Evolutionary conservation across 2,329 filamentous ascomycete species (phyloP), one percentile per base, ranked within the genome.

Genomic region (Scedosporium boydii): DNA sequence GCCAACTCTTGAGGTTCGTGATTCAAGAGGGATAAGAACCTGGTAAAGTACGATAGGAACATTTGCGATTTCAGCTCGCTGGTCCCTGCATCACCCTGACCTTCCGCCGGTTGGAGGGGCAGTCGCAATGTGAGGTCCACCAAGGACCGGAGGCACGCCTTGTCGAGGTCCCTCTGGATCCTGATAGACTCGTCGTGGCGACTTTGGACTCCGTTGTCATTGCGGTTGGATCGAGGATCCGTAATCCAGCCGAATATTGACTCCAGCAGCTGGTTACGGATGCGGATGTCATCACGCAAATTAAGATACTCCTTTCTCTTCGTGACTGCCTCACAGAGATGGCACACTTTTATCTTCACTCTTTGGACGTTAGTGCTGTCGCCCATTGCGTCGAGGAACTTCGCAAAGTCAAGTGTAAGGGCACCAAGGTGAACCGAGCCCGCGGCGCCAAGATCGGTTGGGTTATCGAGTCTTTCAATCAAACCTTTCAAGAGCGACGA

Each of bases 41-140:
- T 79, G 65, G 87, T 88, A 73, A 89, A 89, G 70, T 89, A 89
- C 6, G 82, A 85, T 65, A 87, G 85, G 68, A 89, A 89, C 82
- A 89, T 86, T 68, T 88, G 83, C 0, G 84, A 87, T 69, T 89
- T 89, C 60, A 87, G 78, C 70, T 88, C 87, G 66, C 85, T 87
- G 61, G 83, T 85, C 55, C 85, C 83, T 1, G 83, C 85, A 72
- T 89, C 87, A 12, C 80, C 85, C 66, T 87, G 84, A 4, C 82
- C 83, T 60, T 89, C 86, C 1, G 81, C 80, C 1, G 86, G 85
- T 66, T 89, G 87, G 14, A 89, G 74, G 16, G 87, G 86, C 4
- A 89, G 75, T 10, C 86, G 82, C 69, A 84, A 87, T 0, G 87
- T 87, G 27, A 89, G 76, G 66, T 86, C 84, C 3, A 85, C 82